phyloP scores from a whole-genome alignment of 306 rosid species.

The Mimosa pudica region DNA sequence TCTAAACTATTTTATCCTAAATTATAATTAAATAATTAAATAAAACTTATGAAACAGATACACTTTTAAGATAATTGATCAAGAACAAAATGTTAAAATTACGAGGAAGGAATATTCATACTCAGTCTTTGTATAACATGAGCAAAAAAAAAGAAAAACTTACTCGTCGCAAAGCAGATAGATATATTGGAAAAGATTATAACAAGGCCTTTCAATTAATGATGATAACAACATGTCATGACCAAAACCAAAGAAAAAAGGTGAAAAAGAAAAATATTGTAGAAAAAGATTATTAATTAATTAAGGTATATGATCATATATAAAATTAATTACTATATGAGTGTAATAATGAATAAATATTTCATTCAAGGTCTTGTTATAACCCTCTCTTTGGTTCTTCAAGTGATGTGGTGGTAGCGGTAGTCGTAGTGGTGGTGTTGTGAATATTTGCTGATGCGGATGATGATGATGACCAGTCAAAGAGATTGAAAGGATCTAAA shows the following conservation, averaged over 20 bases:
- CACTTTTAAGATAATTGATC: not conserved
- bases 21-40: not conserved
- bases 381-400: conserved; percentile 36
- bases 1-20: no score
- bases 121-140: not conserved
- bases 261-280: not conserved
- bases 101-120: not conserved
- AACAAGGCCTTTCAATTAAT: not conserved
- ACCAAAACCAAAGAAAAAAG: not conserved
- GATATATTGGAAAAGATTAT: not conserved
- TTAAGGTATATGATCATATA: not conserved
- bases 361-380: conserved; percentile 36
- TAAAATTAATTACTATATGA: not conserved
- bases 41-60: not conserved
- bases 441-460: conserved; percentile 19
- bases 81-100: not conserved
- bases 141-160: not conserved
- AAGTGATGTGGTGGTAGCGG: conserved; percentile 25
- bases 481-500: conserved; percentile 59
- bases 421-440: conserved; percentile 12
- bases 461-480: conserved; percentile 52
- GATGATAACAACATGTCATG: not conserved
- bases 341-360: not conserved
- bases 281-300: not conserved
- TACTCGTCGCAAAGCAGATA: not conserved